Base-by-base conservation (phyloP, 2,329 filamentous ascomycete genomes). In the Calonectria henricotiae region DNA sequence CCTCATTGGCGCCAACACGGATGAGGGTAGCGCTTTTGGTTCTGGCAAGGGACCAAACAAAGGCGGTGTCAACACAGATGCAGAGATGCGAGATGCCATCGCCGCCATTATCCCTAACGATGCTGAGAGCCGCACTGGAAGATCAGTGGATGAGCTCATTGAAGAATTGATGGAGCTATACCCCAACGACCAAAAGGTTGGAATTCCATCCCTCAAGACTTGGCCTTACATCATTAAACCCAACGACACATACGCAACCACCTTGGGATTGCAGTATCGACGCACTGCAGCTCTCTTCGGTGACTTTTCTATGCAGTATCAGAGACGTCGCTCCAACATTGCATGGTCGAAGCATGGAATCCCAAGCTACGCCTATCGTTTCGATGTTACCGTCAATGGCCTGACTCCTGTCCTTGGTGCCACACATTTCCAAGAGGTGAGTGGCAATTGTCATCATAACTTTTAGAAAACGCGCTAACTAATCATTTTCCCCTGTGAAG, bases 401-500 rank as follows among this genome's bases (percentile, higher is more conserved):
- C 23, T 76, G 4, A 71, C 73, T 4, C 67, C 65, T 5, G 69
- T 43, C 17, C 64, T 58, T 23, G 78, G 78, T 9, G 75, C 81
- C 9, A 76, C 75, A 3, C 80, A 87, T 23, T 87, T 88, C 72
- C 77, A 80, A 68, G 82, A 80, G 69, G 79, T 77, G 41, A 47
- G 61, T 9, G 9, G 1, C 3, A 0, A 17, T 2, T 13, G 0
- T n/a, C 5, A 13, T 3, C 2, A n/a, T 20, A 0, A 4, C 2
- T 17, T 30, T 30, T 17, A 23, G 8, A 30, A 30, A n/a, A 1
- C 17, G 2, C 5, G 9, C 49, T 71, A 8, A 69, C 25, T 3
- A 1, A 8, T 17, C 5, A 5, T 54, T 37, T n/a, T 30, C 5
- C 9, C 3, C 11, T 5, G 20, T 9, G 2, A 1, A 85, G 65